These are phyloP conservation scores for Aspergillus sp. DNA, from an alignment of 2,329 filamentous ascomycete species.

Conservation along the genomic window DNA sequence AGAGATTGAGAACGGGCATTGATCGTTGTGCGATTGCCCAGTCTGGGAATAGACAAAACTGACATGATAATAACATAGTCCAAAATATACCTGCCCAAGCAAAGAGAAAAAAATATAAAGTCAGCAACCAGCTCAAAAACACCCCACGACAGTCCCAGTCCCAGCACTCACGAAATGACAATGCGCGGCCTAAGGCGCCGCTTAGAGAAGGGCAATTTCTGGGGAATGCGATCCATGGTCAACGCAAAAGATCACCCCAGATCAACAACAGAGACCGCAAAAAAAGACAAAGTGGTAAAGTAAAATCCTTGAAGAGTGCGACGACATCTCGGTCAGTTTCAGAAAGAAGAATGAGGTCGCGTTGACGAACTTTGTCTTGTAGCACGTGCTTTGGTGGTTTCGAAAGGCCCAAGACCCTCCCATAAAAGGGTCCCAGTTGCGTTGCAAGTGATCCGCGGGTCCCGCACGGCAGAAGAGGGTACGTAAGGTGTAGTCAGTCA, in stretches of 20 bases:
- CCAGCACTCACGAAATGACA: conserved; percentile 46
- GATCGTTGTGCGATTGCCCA: neutral
- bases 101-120: neutral
- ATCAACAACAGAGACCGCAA: neutral
- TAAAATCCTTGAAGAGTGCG: too few species aligned
- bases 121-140: conserved; percentile 1
- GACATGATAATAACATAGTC: conserved; percentile 59
- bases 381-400: too few species aligned
- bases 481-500: too few species aligned
- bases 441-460: too few species aligned
- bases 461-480: too few species aligned
- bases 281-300: too few species aligned
- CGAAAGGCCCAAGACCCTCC: too few species aligned
- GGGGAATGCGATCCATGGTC: conserved; percentile 25
- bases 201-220: conserved; percentile 51
- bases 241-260: neutral
- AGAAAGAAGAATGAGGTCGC: too few species aligned
- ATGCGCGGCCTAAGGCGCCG: conserved; percentile 47
- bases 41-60: conserved; percentile 15
- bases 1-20: neutral
- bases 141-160: neutral
- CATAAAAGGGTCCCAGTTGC: too few species aligned
- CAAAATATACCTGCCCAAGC: conserved; percentile 45
- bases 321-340: too few species aligned
- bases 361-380: too few species aligned